A percentile compares a stretch with the other conserved stretches of the same genome.
phyloP scores from a whole-genome alignment of 164 flowering plant genomes.

The Kingdonia uniflora region DNA sequence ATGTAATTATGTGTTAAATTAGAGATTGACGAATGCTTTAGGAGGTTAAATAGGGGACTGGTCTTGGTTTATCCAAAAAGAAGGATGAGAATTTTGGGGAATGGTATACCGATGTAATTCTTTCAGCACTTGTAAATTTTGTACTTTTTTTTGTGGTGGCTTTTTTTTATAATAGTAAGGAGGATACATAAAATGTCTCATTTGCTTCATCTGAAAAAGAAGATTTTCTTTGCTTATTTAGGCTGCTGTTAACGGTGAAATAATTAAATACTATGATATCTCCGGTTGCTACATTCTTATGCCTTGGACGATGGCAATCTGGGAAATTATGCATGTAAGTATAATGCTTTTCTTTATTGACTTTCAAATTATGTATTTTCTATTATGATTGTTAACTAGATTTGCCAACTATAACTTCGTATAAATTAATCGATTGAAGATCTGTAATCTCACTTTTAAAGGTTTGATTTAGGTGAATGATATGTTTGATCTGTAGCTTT shows the following conservation, averaged over 20 bases:
- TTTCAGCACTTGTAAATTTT: background rate
- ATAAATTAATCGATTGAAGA: no score
- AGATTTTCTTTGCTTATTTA: slow-evolving; percentile 14
- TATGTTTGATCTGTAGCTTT: no score
- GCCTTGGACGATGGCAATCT: slow-evolving; percentile 85
- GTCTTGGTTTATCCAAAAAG: slow-evolving; percentile 66
- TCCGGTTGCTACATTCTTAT: slow-evolving; percentile 96
- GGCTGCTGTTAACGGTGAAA: slow-evolving; percentile 77
- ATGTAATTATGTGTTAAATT: no score
- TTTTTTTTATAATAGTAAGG: background rate
- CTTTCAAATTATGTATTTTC: background rate
- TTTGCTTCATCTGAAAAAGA: background rate
- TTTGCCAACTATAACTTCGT: no score
- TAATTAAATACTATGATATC: slow-evolving; percentile 92
- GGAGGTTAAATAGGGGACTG: slow-evolving; percentile 79
- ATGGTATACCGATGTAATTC: slow-evolving; percentile 94
- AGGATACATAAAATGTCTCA: background rate
- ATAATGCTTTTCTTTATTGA: background rate
- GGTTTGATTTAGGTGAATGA: no score
- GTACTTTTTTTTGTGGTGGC: background rate
- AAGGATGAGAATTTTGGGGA: slow-evolving; percentile 94
- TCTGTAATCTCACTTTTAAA: no score
- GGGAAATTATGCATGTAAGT: slow-evolving; percentile 68
- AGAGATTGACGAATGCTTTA: background rate
- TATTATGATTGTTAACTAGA: no score